Evolutionary conservation across 164 flowering plant genomes (phyloP).

Genomic region (Magnolia officinalis): DNA sequence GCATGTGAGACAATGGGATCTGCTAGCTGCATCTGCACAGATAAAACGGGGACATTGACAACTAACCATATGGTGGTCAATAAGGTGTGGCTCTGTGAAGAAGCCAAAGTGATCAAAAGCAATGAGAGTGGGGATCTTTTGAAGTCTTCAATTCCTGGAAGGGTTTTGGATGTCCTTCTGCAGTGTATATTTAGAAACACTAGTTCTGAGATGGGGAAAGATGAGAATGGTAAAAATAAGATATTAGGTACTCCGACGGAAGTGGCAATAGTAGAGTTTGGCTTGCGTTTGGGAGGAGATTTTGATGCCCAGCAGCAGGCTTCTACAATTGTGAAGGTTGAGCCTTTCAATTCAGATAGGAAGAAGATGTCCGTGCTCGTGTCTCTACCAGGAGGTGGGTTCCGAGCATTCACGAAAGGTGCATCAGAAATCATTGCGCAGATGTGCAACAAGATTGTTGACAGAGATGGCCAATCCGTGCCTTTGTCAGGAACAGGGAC

Average conservation of each 20-base stretch:
- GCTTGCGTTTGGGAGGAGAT: slow-evolving; percentile 57
- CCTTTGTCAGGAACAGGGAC: slow-evolving; percentile 25
- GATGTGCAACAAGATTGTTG: slow-evolving; percentile 38
- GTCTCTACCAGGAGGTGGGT: slow-evolving; percentile 41
- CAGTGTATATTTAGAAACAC: slow-evolving; percentile 43
- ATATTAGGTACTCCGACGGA: slow-evolving; percentile 77
- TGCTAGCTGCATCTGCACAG: slow-evolving; percentile 48
- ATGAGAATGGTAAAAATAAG: slow-evolving; percentile 47
- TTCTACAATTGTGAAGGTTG: slow-evolving; percentile 43
- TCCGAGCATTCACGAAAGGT: slow-evolving; percentile 72
- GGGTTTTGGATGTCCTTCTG: slow-evolving; percentile 26
- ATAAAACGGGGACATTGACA: slow-evolving; percentile 60
- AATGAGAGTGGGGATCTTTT: slow-evolving; percentile 8
- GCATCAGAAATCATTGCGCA: slow-evolving; percentile 70
- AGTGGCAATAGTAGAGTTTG: slow-evolving; percentile 64
- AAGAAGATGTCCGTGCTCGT: slow-evolving; percentile 83
- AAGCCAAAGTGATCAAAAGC: slow-evolving; percentile 20
- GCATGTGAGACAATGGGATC: slow-evolving; percentile 71
- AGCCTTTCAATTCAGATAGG: slow-evolving; percentile 73
- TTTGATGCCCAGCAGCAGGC: slow-evolving; percentile 31
- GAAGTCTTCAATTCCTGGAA: slow-evolving; percentile 21
- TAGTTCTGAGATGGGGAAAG: slow-evolving; percentile 53
- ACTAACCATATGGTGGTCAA: slow-evolving; percentile 48
- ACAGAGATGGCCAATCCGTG: slow-evolving; percentile 25
- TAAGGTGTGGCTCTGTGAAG: slow-evolving; percentile 35